Percentiles rank a stretch among this genome's conserved stretches.
Conservation (phyloP, 2,329 filamentous ascomycete species). For the Cladobotryum mycophilum region DNA sequence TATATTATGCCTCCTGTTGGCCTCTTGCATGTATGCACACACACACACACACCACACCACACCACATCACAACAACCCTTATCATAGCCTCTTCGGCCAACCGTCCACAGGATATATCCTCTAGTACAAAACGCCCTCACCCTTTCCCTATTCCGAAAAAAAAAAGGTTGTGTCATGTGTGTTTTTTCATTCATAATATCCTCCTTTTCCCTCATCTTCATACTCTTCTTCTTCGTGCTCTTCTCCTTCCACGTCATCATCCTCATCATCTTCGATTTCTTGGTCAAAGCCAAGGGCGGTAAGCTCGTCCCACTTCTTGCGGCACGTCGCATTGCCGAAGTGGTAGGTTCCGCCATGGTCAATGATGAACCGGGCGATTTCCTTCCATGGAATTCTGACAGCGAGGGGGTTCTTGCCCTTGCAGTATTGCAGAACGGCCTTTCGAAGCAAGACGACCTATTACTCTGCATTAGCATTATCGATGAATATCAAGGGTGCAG, state of each 20-base stretch:
- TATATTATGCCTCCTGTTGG: no score
- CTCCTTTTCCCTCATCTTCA: background rate
- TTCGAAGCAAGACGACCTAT: constrained; percentile 40
- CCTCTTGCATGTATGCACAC: no score
- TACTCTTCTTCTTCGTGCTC: background rate
- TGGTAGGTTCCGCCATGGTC: constrained; percentile 48
- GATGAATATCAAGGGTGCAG: background rate
- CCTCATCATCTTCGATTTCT: background rate
- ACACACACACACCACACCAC: no score
- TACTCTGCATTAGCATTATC: background rate
- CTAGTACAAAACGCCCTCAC: no score
- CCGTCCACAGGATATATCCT: no score
- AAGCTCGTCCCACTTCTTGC: constrained; percentile 50
- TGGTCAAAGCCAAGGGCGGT: constrained; percentile 13
- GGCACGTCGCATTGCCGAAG: constrained; percentile 54
- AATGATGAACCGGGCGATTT: constrained; percentile 48
- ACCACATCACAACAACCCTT: no score
- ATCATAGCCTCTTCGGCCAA: no score
- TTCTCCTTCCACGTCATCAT: background rate
- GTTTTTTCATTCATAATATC: no score
- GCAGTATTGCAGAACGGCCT: constrained; percentile 35
- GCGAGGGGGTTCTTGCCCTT: constrained; percentile 23
- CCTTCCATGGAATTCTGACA: constrained; percentile 49
- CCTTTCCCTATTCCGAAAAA: no score
- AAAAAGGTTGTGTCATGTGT: no score